Base-by-base conservation (phyloP, 148 eudicot species). In the Bassia scoparia region DNA sequence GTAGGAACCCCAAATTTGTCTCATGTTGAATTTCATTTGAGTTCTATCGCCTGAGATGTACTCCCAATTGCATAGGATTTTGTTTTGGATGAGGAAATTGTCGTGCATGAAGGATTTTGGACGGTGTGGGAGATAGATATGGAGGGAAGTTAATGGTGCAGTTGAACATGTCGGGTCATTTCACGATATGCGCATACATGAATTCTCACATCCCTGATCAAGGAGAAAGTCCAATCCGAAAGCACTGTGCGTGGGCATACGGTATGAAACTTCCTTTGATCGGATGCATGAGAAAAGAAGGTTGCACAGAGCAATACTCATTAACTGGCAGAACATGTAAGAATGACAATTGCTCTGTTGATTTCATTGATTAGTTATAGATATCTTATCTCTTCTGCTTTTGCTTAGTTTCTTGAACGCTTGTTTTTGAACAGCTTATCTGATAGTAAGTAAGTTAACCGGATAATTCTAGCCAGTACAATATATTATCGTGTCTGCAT, bases 231-330 rank as follows among this genome's bases (percentile, higher is more conserved):
- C 90, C 71, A 89, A 87, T 73, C 97, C 98, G 12, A 93, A 93
- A 79, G 97, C 98, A 8, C n/a, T 93, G 98, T 78, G 98, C 92
- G 11, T 93, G 98, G 98, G 98, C 98, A 70, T 93, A 93, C 80
- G 98, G 98, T 77, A 93, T 93, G 98, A 93, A n/a, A 93, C 77
- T 93, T 93, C 81, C 90, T 93, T 71, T 97, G 89, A 83, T 78
- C 90, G 78, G 97, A 90, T 85, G 96, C 98, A 37, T 93, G 98
- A 93, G 98, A 77, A 93, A 76, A 74, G 98, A 93, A 85, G 89
- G 92, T 68, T 85, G 90, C 87, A 93, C 98, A 1, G 97, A 93
- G 73, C 89, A 93, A 77, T 93, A 93, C n/a, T 77, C 98, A 93
- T 74, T 93, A 93, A n/a, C 86, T 93, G 98, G 98, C 98, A 93